Conservation (phyloP, 2,329 filamentous ascomycete genomes). For the Mollisiaceae sp. region DNA sequence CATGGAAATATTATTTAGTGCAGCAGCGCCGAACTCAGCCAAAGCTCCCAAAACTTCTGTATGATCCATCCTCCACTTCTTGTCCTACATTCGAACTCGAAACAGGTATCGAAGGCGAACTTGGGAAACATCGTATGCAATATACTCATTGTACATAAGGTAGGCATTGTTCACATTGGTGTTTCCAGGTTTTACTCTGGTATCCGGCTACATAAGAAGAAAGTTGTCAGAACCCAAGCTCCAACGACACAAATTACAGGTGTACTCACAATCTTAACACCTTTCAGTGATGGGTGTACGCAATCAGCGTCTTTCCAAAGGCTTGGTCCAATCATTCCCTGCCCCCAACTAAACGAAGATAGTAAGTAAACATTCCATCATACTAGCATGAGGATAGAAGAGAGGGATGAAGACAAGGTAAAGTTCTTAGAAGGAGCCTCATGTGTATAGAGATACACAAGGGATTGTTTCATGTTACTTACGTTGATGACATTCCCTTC, state of each 20-base stretch:
- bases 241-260: neutral
- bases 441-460: neutral
- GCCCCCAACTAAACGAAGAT: constrained; percentile 70
- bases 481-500: constrained; percentile 52
- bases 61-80: neutral
- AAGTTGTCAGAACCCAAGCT: neutral
- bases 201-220: constrained; percentile 54
- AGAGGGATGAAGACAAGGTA: neutral
- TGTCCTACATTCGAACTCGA: constrained; percentile 50
- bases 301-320: constrained; percentile 77
- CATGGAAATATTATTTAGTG: no score
- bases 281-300: constrained; percentile 67
- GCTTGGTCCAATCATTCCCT: constrained; percentile 66
- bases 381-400: neutral
- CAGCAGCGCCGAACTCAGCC: no score
- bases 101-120: constrained; percentile 74
- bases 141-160: constrained; percentile 76
- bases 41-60: no score
- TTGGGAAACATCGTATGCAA: constrained; percentile 72
- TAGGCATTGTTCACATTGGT: constrained; percentile 53
- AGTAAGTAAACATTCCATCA: neutral
- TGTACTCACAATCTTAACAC: constrained; percentile 69
- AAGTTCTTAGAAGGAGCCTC: neutral
- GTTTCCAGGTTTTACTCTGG: constrained; percentile 49
- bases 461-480: neutral